phyloP scores from a whole-genome alignment of 176 grass and related monocot species.

The Oryza coarctata region DNA sequence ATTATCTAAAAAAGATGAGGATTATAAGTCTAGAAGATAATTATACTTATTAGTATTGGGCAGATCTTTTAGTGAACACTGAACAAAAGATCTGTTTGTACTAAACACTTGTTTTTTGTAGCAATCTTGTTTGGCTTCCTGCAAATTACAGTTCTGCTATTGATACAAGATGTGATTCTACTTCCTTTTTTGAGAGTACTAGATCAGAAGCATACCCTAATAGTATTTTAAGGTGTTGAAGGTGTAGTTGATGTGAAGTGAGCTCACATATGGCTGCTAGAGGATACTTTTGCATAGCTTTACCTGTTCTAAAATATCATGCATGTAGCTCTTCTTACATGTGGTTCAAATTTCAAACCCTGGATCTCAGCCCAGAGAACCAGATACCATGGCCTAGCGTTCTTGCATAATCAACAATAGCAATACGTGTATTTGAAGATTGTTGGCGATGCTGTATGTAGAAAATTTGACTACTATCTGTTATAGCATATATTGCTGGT shows the following conservation, averaged over 20 bases:
- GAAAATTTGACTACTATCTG: background rate
- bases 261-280: background rate
- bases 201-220: background rate
- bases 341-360: background rate
- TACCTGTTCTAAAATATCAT: background rate
- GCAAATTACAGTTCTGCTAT: background rate
- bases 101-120: background rate
- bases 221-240: background rate
- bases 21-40: constrained; percentile 21
- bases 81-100: constrained; percentile 6
- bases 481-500: constrained; percentile 1
- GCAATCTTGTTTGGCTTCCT: background rate
- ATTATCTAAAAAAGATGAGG: background rate
- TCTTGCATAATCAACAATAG: background rate
- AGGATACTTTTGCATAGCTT: background rate
- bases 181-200: background rate
- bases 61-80: constrained; percentile 19
- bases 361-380: background rate
- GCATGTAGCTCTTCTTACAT: background rate
- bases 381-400: background rate
- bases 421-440: constrained; percentile 9
- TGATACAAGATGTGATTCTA: background rate
- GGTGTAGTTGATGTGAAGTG: background rate
- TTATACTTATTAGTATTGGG: background rate
- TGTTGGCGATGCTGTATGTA: background rate